A percentile compares a stretch with the other conserved stretches of the same genome.
These are phyloP conservation scores for Samsoniella hepiali DNA, from an alignment of 2,329 filamentous ascomycete genomes.

Conservation along the genomic window DNA sequence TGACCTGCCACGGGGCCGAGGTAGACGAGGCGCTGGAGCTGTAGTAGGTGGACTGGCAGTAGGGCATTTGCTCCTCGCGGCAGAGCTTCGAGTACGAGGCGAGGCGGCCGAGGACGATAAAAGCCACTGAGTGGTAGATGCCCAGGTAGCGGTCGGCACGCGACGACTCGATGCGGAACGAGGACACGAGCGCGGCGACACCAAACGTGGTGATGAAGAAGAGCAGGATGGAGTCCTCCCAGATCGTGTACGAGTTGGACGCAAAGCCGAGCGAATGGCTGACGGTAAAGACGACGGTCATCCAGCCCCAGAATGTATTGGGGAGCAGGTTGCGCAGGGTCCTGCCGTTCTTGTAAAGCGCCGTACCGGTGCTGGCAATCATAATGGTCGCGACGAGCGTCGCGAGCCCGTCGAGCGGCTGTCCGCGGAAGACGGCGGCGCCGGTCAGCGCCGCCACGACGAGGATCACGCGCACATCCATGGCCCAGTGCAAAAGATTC, in stretches of 20 bases:
- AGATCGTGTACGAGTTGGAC: slow-evolving; percentile 97
- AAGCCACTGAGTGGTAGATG: slow-evolving; percentile 79
- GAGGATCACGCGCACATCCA: slow-evolving; percentile 34
- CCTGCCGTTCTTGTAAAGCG: slow-evolving; percentile 43
- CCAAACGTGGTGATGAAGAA: slow-evolving; percentile 92
- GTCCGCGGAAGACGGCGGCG: slow-evolving; percentile 32
- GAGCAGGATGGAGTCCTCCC: slow-evolving; percentile 92
- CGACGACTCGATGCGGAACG: slow-evolving; percentile 64
- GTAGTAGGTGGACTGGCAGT: slow-evolving; percentile 93
- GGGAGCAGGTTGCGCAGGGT: slow-evolving; percentile 58
- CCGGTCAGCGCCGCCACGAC: slow-evolving; percentile 29
- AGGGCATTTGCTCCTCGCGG: slow-evolving; percentile 97
- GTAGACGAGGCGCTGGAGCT: slow-evolving; percentile 88
- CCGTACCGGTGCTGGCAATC: slow-evolving; percentile 41
- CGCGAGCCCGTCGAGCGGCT: slow-evolving; percentile 34
- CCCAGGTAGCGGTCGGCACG: slow-evolving; percentile 69
- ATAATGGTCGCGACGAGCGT: slow-evolving; percentile 38
- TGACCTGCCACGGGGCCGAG: slow-evolving; percentile 84
- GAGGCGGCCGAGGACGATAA: slow-evolving; percentile 72
- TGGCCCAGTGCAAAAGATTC: slow-evolving; percentile 35
- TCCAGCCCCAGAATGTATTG: slow-evolving; percentile 81
- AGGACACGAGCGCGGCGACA: slow-evolving; percentile 67
- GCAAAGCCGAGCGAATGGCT: slow-evolving; percentile 91
- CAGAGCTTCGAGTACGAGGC: slow-evolving; percentile 89
- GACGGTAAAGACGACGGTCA: slow-evolving; percentile 76